Percentiles rank a stretch among this genome's conserved stretches.
phyloP scores from a whole-genome alignment of 495 filamentous ascomycete genomes.

The Tuber umbilicatum region DNA sequence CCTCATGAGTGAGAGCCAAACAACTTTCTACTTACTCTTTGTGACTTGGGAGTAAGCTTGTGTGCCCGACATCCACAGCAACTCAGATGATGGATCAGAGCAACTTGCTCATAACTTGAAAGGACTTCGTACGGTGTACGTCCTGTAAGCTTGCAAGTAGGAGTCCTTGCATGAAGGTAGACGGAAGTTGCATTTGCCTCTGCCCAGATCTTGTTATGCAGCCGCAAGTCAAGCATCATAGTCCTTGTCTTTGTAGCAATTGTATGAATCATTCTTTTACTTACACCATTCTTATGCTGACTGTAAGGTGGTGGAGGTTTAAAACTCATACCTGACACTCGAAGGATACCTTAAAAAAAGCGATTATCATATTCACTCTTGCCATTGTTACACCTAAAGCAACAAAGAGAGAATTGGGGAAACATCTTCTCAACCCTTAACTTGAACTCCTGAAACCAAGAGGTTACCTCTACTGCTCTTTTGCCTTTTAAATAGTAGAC shows the following conservation, averaged over 20 bases:
- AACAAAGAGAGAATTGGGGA: neutral
- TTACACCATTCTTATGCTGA: constrained; percentile 8
- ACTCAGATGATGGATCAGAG: neutral
- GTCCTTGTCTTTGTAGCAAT: neutral
- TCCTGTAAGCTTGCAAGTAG: neutral
- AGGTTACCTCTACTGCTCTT: neutral
- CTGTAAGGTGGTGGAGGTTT: constrained; percentile 10
- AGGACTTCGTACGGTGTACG: neutral
- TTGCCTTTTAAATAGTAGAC: neutral
- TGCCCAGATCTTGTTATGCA: neutral
- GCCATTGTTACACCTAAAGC: constrained; percentile 6
- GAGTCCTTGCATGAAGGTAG: neutral
- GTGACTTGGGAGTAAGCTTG: neutral
- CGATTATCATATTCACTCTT: neutral
- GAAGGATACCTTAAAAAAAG: too few relatives aligned
- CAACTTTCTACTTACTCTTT: neutral
- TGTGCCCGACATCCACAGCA: neutral
- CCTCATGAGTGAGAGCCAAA: neutral
- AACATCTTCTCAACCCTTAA: neutral
- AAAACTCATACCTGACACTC: too few relatives aligned
- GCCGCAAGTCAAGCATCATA: neutral
- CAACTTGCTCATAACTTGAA: neutral
- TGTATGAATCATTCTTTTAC: constrained; percentile 1
- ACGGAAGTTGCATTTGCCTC: neutral
- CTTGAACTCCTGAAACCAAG: neutral